Evolutionary conservation across 345 rosid genomes (phyloP), one percentile per base, ranked within the genome.

Genomic region (Ceriops decandra): DNA sequence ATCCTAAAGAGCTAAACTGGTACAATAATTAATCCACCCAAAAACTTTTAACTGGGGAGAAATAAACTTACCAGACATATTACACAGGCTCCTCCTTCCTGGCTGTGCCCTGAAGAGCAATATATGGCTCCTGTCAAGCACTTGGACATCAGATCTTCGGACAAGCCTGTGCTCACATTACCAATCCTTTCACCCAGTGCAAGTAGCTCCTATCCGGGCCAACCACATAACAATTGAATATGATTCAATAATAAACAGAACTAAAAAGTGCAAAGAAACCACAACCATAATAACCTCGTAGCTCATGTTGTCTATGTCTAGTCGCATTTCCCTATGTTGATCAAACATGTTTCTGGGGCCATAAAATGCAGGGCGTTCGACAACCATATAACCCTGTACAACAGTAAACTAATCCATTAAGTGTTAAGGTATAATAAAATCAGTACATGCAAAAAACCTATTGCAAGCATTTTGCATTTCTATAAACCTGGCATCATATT

Each of bases 151-250:
- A 64, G 65, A 51, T 77, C 86, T 69, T 81, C 90, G 2, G 95
- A 81, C 80, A 93, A 75, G 52, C 98, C 97, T 4, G 97, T 93
- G 74, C 74, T 90, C 35, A 90, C 97, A 64, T 66, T 84, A 54
- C 97, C 98, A 36, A 93, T 93, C 75, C 95, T 90, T 78, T 90
- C 98, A 27, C 91, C 97, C 31, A 93, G 75, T 51, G 87, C 97
- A 74, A 93, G 87, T 60, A 93, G 78, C 57, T 93, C 98, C 97
- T 93, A 89, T 30, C 51, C 68, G 51, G 22, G 32, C 57, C 76
- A 72, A 66, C 49, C 58, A 67, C 56, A 49, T 49, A 51, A 36
- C 24, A 63, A 30, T 19, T 69, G 35, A 32, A 67, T 24, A 63
- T 67, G 30, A 38, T n/a, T 33, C 36, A 70, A 28, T 16, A 38